Percentiles rank a stretch among this genome's conserved stretches.
Evolutionary conservation across 1,284 basidiomycete genomes (phyloP).

Genomic region (Sphagnurus paluster): DNA sequence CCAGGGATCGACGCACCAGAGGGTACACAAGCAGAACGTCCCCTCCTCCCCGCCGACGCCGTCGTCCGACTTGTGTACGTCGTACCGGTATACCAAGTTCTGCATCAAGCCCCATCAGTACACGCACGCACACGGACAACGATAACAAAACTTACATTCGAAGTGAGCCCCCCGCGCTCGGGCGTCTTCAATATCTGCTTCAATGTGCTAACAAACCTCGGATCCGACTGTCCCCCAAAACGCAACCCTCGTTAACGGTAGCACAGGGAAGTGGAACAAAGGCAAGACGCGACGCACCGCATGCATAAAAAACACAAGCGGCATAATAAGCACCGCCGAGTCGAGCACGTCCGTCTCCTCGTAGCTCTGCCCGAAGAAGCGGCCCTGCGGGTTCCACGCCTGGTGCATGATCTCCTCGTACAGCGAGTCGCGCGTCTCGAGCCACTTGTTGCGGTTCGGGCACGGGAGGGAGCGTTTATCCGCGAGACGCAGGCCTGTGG

Average conservation of each 20-base stretch:
- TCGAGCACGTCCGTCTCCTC: slow-evolving; percentile 72
- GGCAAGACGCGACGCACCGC: slow-evolving; percentile 43
- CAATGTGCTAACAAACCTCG: slow-evolving; percentile 82
- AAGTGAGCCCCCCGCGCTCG: slow-evolving; percentile 85
- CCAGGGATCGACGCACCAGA: slow-evolving; percentile 53
- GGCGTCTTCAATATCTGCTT: slow-evolving; percentile 80
- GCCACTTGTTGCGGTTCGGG: slow-evolving; percentile 72
- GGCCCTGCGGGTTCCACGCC: slow-evolving; percentile 70
- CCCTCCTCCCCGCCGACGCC: slow-evolving; percentile 94
- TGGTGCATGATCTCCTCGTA: slow-evolving; percentile 87
- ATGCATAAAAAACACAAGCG: slow-evolving; percentile 84
- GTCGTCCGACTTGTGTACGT: slow-evolving; percentile 79
- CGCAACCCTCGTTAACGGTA: too few species aligned
- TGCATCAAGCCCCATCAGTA: slow-evolving; percentile 23
- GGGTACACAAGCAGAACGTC: slow-evolving; percentile 77
- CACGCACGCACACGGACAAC: neutral
- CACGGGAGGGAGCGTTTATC: slow-evolving; percentile 86
- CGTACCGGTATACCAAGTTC: slow-evolving; percentile 80
- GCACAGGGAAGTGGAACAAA: neutral
- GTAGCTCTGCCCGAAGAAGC: slow-evolving; percentile 78
- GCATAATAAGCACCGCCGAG: slow-evolving; percentile 81
- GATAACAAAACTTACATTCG: slow-evolving; percentile 57
- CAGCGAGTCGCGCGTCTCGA: slow-evolving; percentile 70
- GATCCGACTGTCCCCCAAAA: slow-evolving; percentile 61
- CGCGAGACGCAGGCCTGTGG: slow-evolving; percentile 76